These are phyloP conservation scores for Erodium maritimum DNA, from an alignment of 345 rosid genomes.

Conservation along the genomic window DNA sequence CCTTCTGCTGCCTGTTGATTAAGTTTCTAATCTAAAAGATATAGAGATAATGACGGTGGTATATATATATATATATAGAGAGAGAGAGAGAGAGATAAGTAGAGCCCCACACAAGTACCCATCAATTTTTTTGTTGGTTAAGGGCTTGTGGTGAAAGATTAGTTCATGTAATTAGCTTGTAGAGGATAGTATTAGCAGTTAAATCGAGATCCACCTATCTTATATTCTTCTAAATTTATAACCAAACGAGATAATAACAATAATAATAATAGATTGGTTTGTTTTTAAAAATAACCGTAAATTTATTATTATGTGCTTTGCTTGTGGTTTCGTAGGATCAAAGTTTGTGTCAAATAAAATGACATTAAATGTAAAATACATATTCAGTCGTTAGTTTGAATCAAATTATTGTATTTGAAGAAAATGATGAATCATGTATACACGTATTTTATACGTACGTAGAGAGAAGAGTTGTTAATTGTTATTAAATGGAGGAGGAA, in stretches of 20 bases:
- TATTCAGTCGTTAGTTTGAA: too few relatives aligned
- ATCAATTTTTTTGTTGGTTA: conserved; percentile 60
- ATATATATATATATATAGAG: too few relatives aligned
- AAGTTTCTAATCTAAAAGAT: background rate
- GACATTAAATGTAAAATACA: too few relatives aligned
- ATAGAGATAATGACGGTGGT: background rate
- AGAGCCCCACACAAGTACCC: conserved; percentile 23
- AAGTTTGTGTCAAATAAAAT: too few relatives aligned
- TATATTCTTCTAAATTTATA: conserved; percentile 17
- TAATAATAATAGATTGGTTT: too few relatives aligned
- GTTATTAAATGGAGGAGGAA: background rate
- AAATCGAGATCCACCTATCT: conserved; percentile 14
- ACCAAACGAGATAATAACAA: background rate
- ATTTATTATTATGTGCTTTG: too few relatives aligned
- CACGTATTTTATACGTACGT: too few relatives aligned
- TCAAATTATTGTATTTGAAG: too few relatives aligned
- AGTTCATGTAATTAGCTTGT: conserved; percentile 42
- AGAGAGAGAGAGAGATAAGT: conserved; percentile 10
- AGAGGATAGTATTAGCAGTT: conserved; percentile 22
- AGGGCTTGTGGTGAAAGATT: conserved; percentile 40
- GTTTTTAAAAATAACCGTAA: too few relatives aligned
- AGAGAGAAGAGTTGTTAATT: too few relatives aligned
- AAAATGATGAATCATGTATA: too few relatives aligned
- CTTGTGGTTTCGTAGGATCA: background rate
- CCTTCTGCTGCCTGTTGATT: conserved; percentile 80